Conservation (phyloP, 2,329 filamentous ascomycete genomes). For the Helotiales sp. region DNA sequence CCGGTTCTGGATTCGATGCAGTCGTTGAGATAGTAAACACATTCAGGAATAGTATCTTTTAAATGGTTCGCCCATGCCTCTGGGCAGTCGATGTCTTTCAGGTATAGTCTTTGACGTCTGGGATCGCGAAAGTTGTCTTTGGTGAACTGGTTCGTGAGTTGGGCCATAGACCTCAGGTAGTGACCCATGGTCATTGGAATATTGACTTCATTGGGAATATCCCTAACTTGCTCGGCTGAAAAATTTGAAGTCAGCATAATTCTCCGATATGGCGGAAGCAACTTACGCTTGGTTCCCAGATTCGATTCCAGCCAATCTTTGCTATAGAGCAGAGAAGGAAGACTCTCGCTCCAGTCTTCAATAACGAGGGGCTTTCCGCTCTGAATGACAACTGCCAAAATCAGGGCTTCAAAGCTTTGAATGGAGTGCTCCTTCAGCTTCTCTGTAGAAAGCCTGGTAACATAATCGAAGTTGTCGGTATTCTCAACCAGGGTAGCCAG, state of each 20-base stretch:
- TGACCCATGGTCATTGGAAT: slow-evolving; percentile 87
- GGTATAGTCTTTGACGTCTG: slow-evolving; percentile 82
- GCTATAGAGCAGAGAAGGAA: slow-evolving; percentile 81
- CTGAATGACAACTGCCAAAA: slow-evolving; percentile 82
- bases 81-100: slow-evolving; percentile 97
- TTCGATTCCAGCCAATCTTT: slow-evolving; percentile 79
- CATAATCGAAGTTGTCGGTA: slow-evolving; percentile 86
- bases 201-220: slow-evolving; percentile 73
- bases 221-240: slow-evolving; percentile 81
- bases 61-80: slow-evolving; percentile 83
- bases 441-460: slow-evolving; percentile 76
- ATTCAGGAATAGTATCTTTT: slow-evolving; percentile 75
- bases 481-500: slow-evolving; percentile 75
- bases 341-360: slow-evolving; percentile 78
- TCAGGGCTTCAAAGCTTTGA: slow-evolving; percentile 82
- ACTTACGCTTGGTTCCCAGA: slow-evolving; percentile 77
- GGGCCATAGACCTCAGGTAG: slow-evolving; percentile 86
- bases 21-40: slow-evolving; percentile 90
- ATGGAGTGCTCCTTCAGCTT: slow-evolving; percentile 79
- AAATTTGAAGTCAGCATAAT: slow-evolving; percentile 32
- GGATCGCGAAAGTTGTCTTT: slow-evolving; percentile 73
- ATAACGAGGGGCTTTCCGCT: slow-evolving; percentile 89
- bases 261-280: not conserved
- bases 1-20: slow-evolving; percentile 63
- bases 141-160: slow-evolving; percentile 81